phyloP scores from a whole-genome alignment of 371 early-diverging fungal genomes.

The Mortierella sp. region DNA sequence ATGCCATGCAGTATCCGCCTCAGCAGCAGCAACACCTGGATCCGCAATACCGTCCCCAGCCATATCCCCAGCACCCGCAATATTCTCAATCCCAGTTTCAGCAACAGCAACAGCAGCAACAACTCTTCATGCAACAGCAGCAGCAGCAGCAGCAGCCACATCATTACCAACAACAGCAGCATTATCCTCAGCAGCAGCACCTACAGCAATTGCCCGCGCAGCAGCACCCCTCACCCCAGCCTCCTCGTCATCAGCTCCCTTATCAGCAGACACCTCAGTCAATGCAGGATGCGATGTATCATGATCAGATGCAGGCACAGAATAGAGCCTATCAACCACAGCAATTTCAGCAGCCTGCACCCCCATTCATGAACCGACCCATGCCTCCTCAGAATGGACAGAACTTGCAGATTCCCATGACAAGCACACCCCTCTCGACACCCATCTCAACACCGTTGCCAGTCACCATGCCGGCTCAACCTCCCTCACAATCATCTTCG shows the following conservation, averaged over 20 bases:
- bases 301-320: slow-evolving; percentile 26
- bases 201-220: slow-evolving; percentile 22
- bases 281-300: slow-evolving; percentile 29
- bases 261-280: slow-evolving; percentile 29
- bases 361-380: slow-evolving; percentile 25
- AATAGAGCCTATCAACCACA: slow-evolving; percentile 30
- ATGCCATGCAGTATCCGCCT: slow-evolving; percentile 26
- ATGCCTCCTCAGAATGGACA: slow-evolving; percentile 28
- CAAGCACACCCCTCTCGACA: slow-evolving; percentile 23
- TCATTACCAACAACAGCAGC: slow-evolving; percentile 22
- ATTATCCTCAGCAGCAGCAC: slow-evolving; percentile 15
- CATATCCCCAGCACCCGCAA: slow-evolving; percentile 36
- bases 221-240: slow-evolving; percentile 41
- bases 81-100: slow-evolving; percentile 26
- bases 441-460: slow-evolving; percentile 10
- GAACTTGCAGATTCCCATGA: slow-evolving; percentile 24
- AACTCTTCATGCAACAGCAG: slow-evolving; percentile 18
- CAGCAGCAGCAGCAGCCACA: slow-evolving; percentile 28
- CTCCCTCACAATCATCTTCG: slow-evolving; percentile 42
- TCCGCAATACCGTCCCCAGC: slow-evolving; percentile 37
- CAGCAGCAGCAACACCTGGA: slow-evolving; percentile 44
- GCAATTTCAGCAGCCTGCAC: slow-evolving; percentile 19
- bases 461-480: slow-evolving; percentile 24
- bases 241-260: slow-evolving; percentile 31
- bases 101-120: slow-evolving; percentile 25